Evolutionary conservation across 2,329 filamentous ascomycete genomes (phyloP).

Genomic region (Aspergillus ochraceoroseus): DNA sequence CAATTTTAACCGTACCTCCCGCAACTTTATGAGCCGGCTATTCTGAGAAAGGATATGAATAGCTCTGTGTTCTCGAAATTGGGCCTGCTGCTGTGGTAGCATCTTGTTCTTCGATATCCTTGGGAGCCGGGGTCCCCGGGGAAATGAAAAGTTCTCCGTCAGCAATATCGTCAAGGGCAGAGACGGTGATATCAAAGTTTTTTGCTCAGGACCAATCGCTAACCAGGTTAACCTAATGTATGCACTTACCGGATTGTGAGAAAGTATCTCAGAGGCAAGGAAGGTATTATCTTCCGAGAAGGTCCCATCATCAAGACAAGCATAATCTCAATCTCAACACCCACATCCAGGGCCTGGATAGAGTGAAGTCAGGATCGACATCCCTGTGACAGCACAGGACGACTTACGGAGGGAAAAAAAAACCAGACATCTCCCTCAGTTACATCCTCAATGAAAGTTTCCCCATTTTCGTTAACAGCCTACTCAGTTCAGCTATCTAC

Average conservation of each 20-base stretch:
- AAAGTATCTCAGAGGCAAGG: conserved; percentile 61
- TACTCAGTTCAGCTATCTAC: conserved; percentile 7
- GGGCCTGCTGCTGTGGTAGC: conserved; percentile 58
- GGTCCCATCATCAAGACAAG: conserved; percentile 58
- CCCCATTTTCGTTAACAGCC: conserved; percentile 53
- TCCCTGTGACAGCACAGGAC: conserved; percentile 42
- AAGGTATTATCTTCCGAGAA: conserved; percentile 71
- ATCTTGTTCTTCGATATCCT: conserved; percentile 60
- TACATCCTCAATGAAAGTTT: conserved; percentile 71
- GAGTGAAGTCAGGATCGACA: conserved; percentile 72
- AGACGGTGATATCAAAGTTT: conserved; percentile 49
- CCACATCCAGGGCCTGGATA: conserved; percentile 66
- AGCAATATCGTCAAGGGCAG: conserved; percentile 59
- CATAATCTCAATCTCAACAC: conserved; percentile 60
- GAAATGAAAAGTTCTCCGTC: conserved; percentile 70
- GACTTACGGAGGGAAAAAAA: conserved; percentile 59
- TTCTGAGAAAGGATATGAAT: conserved; percentile 66
- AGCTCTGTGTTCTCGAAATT: conserved; percentile 60
- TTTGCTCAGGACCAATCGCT: conserved; percentile 52
- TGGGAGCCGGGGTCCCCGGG: conserved; percentile 60
- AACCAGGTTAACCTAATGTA: neutral
- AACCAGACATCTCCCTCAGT: conserved; percentile 76
- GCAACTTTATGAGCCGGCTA: conserved; percentile 62
- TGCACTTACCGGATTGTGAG: conserved; percentile 32
- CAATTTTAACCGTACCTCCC: conserved; percentile 67